These are phyloP conservation scores for Pochonia chlamydosporia DNA, from an alignment of 2,329 filamentous ascomycete genomes.

Conservation along the genomic window DNA sequence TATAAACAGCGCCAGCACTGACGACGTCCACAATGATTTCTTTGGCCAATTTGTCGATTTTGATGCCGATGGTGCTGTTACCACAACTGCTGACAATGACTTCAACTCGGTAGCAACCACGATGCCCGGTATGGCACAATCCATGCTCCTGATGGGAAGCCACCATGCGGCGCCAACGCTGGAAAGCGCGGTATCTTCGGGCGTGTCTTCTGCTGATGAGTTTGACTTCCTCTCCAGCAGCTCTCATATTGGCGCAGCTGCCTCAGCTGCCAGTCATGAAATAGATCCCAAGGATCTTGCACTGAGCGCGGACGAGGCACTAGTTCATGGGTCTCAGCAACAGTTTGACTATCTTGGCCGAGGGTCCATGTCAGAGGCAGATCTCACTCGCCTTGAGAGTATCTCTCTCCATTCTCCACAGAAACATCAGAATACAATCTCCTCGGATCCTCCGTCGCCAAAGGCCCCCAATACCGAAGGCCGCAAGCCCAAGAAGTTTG, in stretches of 20 bases:
- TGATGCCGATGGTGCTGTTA: constrained; percentile 20
- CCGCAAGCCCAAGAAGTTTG: constrained; percentile 32
- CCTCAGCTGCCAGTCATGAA: constrained; percentile 21
- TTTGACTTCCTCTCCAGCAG: constrained; percentile 30
- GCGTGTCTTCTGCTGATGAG: constrained; percentile 29
- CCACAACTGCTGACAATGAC: constrained; percentile 15
- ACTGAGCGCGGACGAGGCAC: constrained; percentile 10
- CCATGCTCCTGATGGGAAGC: constrained; percentile 20
- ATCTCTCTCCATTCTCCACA: constrained; percentile 38
- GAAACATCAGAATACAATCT: constrained; percentile 15
- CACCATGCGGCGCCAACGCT: constrained; percentile 10
- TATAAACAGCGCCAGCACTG: constrained; percentile 21
- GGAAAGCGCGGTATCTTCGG: constrained; percentile 28
- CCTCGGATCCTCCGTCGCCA: constrained; percentile 25
- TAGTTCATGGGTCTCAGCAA: constrained; percentile 7
- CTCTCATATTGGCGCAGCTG: constrained; percentile 21
- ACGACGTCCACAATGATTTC: constrained; percentile 25
- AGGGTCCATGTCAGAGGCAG: constrained; percentile 41
- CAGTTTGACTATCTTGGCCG: constrained; percentile 20
- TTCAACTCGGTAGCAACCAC: constrained; percentile 15
- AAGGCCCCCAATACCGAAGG: constrained; percentile 23
- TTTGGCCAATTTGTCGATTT: constrained; percentile 33
- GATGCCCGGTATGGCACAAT: constrained; percentile 20
- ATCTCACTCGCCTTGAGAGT: constrained; percentile 40
- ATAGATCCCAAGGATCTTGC: constrained; percentile 23